Base-by-base conservation (phyloP, 176 grass and related monocot genomes). In the Aegilops sharonensis region DNA sequence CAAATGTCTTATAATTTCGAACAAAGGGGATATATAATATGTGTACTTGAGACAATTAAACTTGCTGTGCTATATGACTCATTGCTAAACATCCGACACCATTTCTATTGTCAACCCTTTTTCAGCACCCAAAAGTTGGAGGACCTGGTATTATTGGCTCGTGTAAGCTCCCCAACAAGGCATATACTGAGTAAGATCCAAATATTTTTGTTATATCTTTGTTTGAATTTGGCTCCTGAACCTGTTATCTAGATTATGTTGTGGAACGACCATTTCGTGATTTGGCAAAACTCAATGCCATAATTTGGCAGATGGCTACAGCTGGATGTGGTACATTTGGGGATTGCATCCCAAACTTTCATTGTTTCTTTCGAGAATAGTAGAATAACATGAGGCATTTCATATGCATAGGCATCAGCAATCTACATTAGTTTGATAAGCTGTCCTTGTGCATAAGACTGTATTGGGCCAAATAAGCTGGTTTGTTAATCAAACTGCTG, bases 71-170 rank as follows among this genome's bases (percentile, higher is more conserved):
- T 52, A 21, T 68, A 64, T 31, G 72, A 78, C 31, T 77, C 60
- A 65, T 64, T 37, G 68, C 20, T 30, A 3, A 48, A 61, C 84
- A 66, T 17, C 40, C n/a, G 10, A 77, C 62, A 71, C 35, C 12
- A 34, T 56, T 80, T 84, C 48, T 17, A 4, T 80, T 84, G 62
- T 68, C 75, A 6, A 62, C 48, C 24, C 21, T 52, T 67, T 91
- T 92, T 81, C 88, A 95, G 96, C 80, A 87, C 31, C 93, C 93
- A 52, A 98, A 91, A 89, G 77, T 95, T 88, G 93, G 93, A 91
- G 92, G 96, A 75, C 88, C 87, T 89, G 96, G 96, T 89, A 91
- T 98, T 65, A 79, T 91, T 83, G 96, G 96, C 70, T 85, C 62
- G 0, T 94, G 67, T 76, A 72, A 91, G 34, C 63, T 82, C 35